Conservation (phyloP, 768 basidiomycete species). For the Kwoniella sp. region DNA sequence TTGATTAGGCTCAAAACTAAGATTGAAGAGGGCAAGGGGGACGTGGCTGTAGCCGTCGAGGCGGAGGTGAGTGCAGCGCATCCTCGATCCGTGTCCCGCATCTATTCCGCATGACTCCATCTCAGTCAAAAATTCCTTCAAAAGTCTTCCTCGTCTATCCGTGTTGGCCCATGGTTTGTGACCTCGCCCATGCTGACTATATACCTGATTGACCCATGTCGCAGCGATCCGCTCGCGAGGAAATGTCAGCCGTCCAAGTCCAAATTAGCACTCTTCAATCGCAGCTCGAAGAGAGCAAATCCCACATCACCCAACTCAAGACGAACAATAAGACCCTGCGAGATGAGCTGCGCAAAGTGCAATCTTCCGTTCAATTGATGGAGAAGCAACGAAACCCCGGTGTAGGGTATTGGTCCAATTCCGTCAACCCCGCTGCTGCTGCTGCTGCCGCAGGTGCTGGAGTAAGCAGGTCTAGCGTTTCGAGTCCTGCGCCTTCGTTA, state of each 20-base stretch:
- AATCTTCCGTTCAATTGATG: slow-evolving; percentile 83
- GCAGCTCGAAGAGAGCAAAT: slow-evolving; percentile 71
- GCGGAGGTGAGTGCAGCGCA: slow-evolving; percentile 62
- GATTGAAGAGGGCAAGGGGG: slow-evolving; percentile 59
- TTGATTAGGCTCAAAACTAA: slow-evolving; percentile 54
- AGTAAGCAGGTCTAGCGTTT: slow-evolving; percentile 10
- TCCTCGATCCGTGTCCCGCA: no score
- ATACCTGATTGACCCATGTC: no score
- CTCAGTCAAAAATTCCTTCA: no score
- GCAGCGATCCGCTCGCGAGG: slow-evolving; percentile 59
- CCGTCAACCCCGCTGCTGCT: slow-evolving; percentile 3
- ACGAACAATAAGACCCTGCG: slow-evolving; percentile 84
- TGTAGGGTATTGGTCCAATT: slow-evolving; percentile 77
- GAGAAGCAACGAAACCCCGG: slow-evolving; percentile 91
- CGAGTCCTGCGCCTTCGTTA: slow-evolving; percentile 12
- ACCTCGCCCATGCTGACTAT: no score
- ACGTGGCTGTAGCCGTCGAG: slow-evolving; percentile 51
- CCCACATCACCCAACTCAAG: slow-evolving; percentile 70
- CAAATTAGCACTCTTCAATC: slow-evolving; percentile 62
- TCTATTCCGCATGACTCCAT: no score
- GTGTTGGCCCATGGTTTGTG: no score
- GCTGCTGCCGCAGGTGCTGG: slow-evolving; percentile 3
- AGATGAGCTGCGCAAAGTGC: slow-evolving; percentile 93
- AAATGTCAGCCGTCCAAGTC: slow-evolving; percentile 32
- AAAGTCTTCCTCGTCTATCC: no score